Evolutionary conservation across 139 green algal species (phyloP).

Genomic region (Chlamydomonas incerta): DNA sequence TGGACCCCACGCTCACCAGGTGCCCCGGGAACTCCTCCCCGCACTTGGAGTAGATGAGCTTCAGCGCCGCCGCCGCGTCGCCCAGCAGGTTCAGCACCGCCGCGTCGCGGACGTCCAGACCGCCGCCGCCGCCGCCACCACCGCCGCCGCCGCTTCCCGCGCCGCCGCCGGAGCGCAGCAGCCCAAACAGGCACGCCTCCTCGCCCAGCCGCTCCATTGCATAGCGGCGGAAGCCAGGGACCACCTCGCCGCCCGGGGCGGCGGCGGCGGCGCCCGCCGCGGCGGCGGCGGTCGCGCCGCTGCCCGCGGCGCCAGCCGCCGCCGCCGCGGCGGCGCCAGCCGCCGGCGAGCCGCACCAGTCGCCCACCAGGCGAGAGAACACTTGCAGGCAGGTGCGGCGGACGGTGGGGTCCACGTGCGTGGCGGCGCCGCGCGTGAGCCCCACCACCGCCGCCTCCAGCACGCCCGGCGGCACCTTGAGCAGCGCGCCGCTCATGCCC

Average conservation of each 20-base stretch:
- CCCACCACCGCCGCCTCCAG: constrained; percentile 70
- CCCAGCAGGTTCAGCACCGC: constrained; percentile 72
- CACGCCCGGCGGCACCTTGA: constrained; percentile 45
- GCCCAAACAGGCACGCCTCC: constrained; percentile 66
- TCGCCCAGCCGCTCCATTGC: constrained; percentile 70
- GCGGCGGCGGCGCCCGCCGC: background rate
- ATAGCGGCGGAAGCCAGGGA: constrained; percentile 67
- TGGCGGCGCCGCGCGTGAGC: constrained; percentile 57
- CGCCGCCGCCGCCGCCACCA: background rate
- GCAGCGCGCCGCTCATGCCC: constrained; percentile 43
- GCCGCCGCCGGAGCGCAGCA: constrained; percentile 46
- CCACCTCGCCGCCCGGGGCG: constrained; percentile 34
- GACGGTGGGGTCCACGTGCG: constrained; percentile 72
- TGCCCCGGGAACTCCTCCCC: constrained; percentile 66
- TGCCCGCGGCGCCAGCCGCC: background rate
- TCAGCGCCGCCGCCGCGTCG: constrained; percentile 68
- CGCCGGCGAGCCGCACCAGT: constrained; percentile 60
- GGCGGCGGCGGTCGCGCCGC: background rate
- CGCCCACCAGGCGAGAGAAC: constrained; percentile 60
- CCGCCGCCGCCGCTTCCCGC: background rate
- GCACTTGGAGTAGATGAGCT: constrained; percentile 60
- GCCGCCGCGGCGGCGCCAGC: background rate
- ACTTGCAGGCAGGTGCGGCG: constrained; percentile 74
- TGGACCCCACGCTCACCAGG: constrained; percentile 52
- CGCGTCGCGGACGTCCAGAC: constrained; percentile 73